Evolutionary conservation across 176 grass and related monocot species (phyloP).

Genomic region (Areca catechu): DNA sequence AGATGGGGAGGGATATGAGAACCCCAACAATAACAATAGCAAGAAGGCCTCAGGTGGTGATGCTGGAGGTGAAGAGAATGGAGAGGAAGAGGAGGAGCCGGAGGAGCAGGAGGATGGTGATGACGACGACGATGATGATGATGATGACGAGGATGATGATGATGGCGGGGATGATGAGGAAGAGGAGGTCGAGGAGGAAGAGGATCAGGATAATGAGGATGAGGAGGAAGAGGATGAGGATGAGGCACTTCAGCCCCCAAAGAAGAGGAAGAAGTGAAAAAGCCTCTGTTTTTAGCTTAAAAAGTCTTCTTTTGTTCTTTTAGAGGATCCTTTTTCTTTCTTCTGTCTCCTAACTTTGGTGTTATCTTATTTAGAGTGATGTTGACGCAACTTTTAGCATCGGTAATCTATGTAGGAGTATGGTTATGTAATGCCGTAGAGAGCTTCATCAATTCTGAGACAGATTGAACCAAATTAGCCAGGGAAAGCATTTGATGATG

Average conservation of each 20-base stretch:
- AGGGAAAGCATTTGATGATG: too few species aligned
- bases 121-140: background rate
- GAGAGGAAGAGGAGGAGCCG: conserved; percentile 47
- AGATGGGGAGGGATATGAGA: conserved; percentile 16
- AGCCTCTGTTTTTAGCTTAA: too few species aligned
- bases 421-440: too few species aligned
- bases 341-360: too few species aligned
- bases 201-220: conserved; percentile 16
- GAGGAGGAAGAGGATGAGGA: conserved; percentile 52
- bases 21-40: conserved; percentile 28
- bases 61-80: conserved; percentile 39
- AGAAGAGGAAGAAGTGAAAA: conserved; percentile 9
- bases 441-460: too few species aligned
- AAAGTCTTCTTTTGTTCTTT: too few species aligned
- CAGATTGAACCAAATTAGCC: too few species aligned
- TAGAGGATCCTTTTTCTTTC: too few species aligned
- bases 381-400: too few species aligned
- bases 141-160: conserved; percentile 6
- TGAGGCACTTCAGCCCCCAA: conserved; percentile 29
- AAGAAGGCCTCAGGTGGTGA: conserved; percentile 45
- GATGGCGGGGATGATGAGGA: conserved; percentile 8
- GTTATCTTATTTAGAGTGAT: too few species aligned
- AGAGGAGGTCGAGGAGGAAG: background rate
- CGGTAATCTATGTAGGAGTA: too few species aligned
- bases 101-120: conserved; percentile 29